Conservation (phyloP, 78 protist genomes). For the Blattamonas nauphoetae region DNA sequence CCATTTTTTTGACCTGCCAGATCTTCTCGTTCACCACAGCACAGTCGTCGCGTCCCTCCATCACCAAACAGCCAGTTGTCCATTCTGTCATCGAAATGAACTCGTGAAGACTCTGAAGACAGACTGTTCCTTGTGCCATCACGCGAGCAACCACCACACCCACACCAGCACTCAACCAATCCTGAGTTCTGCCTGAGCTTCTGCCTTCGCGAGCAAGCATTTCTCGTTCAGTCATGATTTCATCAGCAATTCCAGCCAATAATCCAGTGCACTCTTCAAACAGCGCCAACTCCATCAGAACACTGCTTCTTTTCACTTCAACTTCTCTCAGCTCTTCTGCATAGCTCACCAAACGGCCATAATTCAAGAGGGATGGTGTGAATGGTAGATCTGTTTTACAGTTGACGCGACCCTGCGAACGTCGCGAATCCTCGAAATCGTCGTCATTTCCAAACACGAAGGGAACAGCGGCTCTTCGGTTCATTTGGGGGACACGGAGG, state of each 20-base stretch:
- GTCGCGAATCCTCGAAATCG: too few species aligned
- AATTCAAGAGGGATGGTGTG: not conserved
- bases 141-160: not conserved
- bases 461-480: not conserved
- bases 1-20: too few species aligned
- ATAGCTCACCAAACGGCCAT: not conserved
- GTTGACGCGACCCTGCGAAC: too few species aligned
- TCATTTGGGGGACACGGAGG: not conserved
- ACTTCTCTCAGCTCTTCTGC: not conserved
- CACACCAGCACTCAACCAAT: too few species aligned
- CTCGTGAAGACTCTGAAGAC: not conserved
- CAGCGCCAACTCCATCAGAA: not conserved
- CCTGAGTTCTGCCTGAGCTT: not conserved
- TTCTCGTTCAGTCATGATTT: too few species aligned
- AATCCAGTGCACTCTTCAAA: too few species aligned
- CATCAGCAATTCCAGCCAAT: too few species aligned
- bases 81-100: not conserved
- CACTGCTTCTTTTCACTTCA: not conserved
- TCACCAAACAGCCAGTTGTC: not conserved
- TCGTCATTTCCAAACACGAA: too few species aligned
- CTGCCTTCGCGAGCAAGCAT: not conserved
- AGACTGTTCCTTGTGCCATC: not conserved
- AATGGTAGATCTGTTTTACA: not conserved
- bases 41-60: too few species aligned
- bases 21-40: too few species aligned